These are phyloP conservation scores for Diaporthe ilicicola DNA, from an alignment of 2,329 filamentous ascomycete genomes.

Conservation along the genomic window DNA sequence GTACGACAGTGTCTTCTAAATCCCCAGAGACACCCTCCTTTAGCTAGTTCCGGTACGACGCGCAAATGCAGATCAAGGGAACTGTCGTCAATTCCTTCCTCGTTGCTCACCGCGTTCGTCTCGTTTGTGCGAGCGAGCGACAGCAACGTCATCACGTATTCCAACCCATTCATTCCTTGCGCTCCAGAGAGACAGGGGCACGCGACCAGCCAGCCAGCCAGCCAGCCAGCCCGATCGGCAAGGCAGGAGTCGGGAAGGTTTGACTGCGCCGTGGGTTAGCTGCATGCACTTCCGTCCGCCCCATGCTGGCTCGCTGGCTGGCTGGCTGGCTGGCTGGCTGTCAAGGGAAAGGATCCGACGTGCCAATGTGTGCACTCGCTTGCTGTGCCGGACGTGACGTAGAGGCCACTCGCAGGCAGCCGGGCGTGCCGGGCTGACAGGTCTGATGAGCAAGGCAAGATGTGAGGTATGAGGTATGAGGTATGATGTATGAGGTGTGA, in stretches of 20 bases:
- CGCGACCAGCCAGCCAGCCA: too few species aligned
- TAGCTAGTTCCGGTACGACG: too few species aligned
- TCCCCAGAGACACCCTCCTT: too few species aligned
- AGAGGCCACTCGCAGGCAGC: not conserved
- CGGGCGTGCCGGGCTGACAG: not conserved
- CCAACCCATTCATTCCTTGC: too few species aligned
- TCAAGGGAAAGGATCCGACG: not conserved
- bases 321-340: not conserved
- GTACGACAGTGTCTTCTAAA: too few species aligned
- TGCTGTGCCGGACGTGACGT: constrained; percentile 13
- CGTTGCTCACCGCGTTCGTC: not conserved
- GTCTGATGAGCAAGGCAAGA: too few species aligned
- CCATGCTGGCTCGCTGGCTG: not conserved
- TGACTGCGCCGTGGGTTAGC: not conserved
- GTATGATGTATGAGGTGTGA: too few species aligned
- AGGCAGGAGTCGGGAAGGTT: not conserved
- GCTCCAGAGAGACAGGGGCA: not conserved
- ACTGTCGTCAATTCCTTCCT: not conserved
- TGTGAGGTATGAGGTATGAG: too few species aligned
- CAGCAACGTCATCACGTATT: too few species aligned
- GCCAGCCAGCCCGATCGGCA: not conserved
- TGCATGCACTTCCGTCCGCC: constrained; percentile 9
- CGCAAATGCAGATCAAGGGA: not conserved
- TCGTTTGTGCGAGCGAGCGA: too few species aligned
- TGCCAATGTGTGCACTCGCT: not conserved